Evolutionary conservation across 2,329 filamentous ascomycete species (phyloP).

Genomic region (Aspergillus costaricaensis): DNA sequence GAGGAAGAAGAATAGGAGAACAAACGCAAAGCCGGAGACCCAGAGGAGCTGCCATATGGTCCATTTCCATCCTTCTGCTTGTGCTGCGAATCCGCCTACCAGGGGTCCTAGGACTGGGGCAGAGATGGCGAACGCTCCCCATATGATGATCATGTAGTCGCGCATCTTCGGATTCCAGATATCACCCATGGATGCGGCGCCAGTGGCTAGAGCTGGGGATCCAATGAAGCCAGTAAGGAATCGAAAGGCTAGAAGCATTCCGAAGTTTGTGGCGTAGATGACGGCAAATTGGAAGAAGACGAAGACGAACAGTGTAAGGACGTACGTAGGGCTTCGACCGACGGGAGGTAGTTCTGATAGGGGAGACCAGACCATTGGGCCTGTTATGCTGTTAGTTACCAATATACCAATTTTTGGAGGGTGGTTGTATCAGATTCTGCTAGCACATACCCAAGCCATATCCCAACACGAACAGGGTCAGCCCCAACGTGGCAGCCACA

Average conservation of each 20-base stretch:
- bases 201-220: conserved; percentile 48
- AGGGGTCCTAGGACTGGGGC: conserved; percentile 63
- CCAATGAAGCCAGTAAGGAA: conserved; percentile 57
- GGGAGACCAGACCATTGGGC: conserved; percentile 49
- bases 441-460: conserved; percentile 38
- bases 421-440: neutral
- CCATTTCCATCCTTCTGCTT: conserved; percentile 62
- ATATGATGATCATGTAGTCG: conserved; percentile 61
- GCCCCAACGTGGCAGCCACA: conserved; percentile 51
- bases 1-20: conserved; percentile 43
- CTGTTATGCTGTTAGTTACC: conserved; percentile 21
- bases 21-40: conserved; percentile 58
- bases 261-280: conserved; percentile 53
- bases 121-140: conserved; percentile 51
- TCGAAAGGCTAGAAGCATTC: conserved; percentile 55
- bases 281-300: conserved; percentile 53
- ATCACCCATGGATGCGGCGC: conserved; percentile 48
- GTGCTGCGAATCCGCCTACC: conserved; percentile 61
- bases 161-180: conserved; percentile 43
- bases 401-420: neutral
- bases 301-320: conserved; percentile 52
- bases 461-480: conserved; percentile 54
- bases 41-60: conserved; percentile 64
- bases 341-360: conserved; percentile 54
- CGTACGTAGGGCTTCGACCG: conserved; percentile 53